Percentiles rank a stretch among this genome's conserved stretches.
phyloP scores from a whole-genome alignment of 2,329 filamentous ascomycete species.

The Alternaria alternata region DNA sequence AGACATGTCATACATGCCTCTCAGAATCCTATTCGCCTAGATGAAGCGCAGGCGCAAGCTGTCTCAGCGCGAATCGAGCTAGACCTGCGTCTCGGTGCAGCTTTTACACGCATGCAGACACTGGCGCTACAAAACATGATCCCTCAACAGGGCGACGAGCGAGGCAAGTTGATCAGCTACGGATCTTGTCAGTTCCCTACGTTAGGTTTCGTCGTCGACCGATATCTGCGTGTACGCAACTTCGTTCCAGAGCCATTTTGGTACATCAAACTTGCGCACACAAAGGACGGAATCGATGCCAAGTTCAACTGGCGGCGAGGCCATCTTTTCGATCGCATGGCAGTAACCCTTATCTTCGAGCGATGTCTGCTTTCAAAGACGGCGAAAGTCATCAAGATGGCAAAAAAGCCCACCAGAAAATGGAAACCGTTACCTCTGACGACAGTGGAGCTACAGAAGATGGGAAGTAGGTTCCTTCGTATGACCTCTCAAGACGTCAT shows the following conservation, averaged over 20 bases:
- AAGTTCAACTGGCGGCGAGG: slow-evolving; percentile 84
- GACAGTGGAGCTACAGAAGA: slow-evolving; percentile 95
- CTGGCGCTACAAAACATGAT: slow-evolving; percentile 77
- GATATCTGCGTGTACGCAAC: slow-evolving; percentile 91
- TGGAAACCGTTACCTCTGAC: slow-evolving; percentile 94
- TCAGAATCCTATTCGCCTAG: slow-evolving; percentile 76
- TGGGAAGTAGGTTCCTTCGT: slow-evolving; percentile 85
- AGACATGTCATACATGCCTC: slow-evolving; percentile 90
- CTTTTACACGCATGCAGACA: slow-evolving; percentile 89
- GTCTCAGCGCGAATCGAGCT: slow-evolving; percentile 90
- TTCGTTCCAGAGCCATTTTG: slow-evolving; percentile 94
- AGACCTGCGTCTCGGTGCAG: slow-evolving; percentile 87
- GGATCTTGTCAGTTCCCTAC: slow-evolving; percentile 98
- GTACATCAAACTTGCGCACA: slow-evolving; percentile 85
- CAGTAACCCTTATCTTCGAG: slow-evolving; percentile 83
- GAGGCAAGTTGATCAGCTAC: slow-evolving; percentile 76
- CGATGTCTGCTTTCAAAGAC: slow-evolving; percentile 78
- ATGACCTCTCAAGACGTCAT: slow-evolving; percentile 93
- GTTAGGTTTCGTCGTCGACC: slow-evolving; percentile 93
- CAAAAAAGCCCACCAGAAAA: slow-evolving; percentile 90
- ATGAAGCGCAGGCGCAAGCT: slow-evolving; percentile 85
- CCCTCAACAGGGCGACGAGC: slow-evolving; percentile 66
- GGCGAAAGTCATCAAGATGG: slow-evolving; percentile 83
- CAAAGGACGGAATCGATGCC: slow-evolving; percentile 78
- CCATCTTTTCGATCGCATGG: slow-evolving; percentile 86